Evolutionary conservation across 2,329 filamentous ascomycete genomes (phyloP), one percentile per base, ranked within the genome.

Genomic region (Allantophomopsis lycopodina): DNA sequence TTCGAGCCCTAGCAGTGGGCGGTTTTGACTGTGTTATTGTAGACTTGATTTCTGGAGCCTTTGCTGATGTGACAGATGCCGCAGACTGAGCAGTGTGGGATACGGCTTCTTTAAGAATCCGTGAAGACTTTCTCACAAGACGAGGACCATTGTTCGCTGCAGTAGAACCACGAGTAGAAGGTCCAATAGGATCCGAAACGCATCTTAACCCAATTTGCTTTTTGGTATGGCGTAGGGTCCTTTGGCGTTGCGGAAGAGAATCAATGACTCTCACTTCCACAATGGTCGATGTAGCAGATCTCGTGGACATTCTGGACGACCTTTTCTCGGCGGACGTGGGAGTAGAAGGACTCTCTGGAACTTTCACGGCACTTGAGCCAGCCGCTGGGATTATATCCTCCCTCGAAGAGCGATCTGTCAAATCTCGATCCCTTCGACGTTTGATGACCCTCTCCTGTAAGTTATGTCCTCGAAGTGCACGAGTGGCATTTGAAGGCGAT

Each of bases 171-270:
- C 45, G 37, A 7, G 42, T 46, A n/a, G 51, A 53, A 14, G 49
- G 50, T 30, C 52, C 50, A 7, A 28, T 5, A 28, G 23, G 53
- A 53, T 35, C 47, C 49, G 3, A 68, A 63, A 44, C 23, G 23
- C 73, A 65, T 42, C 73, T 63, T 41, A 77, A 49, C 1, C 58
- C 57, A 7, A 57, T 56, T 34, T 72, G 67, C 50, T 79, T 79
- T 47, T 65, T 71, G 10, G 76, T 68, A 52, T 80, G 76, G 4
- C 76, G 68, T 42, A 81, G 55, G 7, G 73, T 79, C 49, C 68
- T 67, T 41, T 60, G 65, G 35, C 64, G 44, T 38, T 61, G 65
- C 12, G 65, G 63, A 23, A 61, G 56, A 1, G 59, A 58, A 33
- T 73, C 68, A n/a, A 78, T 60, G 30, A 77, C 55, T 35, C 75